These are phyloP conservation scores for Irpex sp. DNA, from an alignment of 1,284 basidiomycete species.

Conservation along the genomic window DNA sequence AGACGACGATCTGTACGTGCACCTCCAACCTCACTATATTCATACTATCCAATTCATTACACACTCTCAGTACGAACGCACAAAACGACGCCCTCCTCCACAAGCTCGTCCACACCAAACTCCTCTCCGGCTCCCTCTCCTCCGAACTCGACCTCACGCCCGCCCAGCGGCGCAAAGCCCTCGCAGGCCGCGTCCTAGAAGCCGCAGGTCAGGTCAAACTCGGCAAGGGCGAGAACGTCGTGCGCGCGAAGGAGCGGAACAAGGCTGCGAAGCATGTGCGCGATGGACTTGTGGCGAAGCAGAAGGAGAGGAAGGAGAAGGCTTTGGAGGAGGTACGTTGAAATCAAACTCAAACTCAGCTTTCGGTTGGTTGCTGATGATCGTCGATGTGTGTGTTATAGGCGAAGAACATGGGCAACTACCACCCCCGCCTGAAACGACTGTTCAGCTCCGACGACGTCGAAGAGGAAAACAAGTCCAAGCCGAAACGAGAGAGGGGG, in stretches of 20 bases:
- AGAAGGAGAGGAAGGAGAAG: slow-evolving; percentile 46
- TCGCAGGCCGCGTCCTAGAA: slow-evolving; percentile 70
- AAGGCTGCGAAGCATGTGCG: slow-evolving; percentile 65
- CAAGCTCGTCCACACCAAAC: slow-evolving; percentile 68
- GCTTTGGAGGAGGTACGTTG: slow-evolving; percentile 57
- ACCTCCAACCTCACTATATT: slow-evolving; percentile 4
- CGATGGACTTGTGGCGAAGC: slow-evolving; percentile 59
- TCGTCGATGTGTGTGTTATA: slow-evolving; percentile 19
- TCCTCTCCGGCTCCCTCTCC: slow-evolving; percentile 66
- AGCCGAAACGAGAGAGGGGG: slow-evolving; percentile 47
- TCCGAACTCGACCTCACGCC: slow-evolving; percentile 54
- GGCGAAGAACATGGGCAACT: slow-evolving; percentile 78
- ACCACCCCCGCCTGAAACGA: slow-evolving; percentile 69
- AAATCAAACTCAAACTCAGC: neutral
- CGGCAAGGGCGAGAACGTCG: slow-evolving; percentile 61
- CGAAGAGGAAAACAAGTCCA: slow-evolving; percentile 28
- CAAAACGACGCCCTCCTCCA: slow-evolving; percentile 74
- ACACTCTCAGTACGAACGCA: slow-evolving; percentile 51
- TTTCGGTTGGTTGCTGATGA: neutral
- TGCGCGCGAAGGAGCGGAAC: slow-evolving; percentile 56
- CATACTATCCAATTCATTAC: slow-evolving; percentile 1
- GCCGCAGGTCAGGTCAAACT: slow-evolving; percentile 57
- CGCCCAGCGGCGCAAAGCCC: slow-evolving; percentile 61
- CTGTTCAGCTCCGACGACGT: slow-evolving; percentile 37
- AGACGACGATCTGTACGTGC: slow-evolving; percentile 43